Conservation (phyloP, 2,329 filamentous ascomycete genomes). For the Botrytis tulipae region DNA sequence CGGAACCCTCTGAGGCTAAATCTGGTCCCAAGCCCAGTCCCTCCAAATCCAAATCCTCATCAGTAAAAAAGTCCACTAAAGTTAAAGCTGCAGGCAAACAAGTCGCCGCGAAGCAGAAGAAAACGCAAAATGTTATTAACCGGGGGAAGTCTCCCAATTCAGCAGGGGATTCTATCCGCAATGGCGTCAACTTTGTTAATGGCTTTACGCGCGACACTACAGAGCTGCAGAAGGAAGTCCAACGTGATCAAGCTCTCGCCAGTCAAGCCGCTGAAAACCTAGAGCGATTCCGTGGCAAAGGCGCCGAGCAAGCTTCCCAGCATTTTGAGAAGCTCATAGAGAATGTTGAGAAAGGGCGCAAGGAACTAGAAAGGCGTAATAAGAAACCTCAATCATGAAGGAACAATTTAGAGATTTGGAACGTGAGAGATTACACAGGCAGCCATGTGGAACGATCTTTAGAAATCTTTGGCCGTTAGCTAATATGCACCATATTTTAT, state of each 20-base stretch:
- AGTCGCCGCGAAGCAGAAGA: background rate
- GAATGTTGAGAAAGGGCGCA: background rate
- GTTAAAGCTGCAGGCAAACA: background rate
- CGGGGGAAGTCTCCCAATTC: too few relatives aligned
- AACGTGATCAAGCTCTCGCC: background rate
- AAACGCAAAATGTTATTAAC: background rate
- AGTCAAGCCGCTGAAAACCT: background rate
- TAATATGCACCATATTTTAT: background rate
- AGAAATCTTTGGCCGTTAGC: background rate
- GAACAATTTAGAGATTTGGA: background rate
- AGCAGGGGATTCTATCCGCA: background rate
- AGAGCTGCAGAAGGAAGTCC: background rate
- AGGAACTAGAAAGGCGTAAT: background rate
- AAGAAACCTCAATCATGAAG: background rate
- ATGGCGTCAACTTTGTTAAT: background rate
- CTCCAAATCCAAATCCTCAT: background rate
- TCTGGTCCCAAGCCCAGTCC: background rate
- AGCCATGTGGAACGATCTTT: background rate
- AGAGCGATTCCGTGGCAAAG: background rate
- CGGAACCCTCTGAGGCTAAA: background rate
- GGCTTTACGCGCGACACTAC: background rate
- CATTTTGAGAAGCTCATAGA: constrained; percentile 4
- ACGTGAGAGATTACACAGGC: background rate
- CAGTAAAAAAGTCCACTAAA: background rate
- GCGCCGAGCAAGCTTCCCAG: background rate